Conservation (phyloP, 306 rosid genomes). For the Medicago lupulina region DNA sequence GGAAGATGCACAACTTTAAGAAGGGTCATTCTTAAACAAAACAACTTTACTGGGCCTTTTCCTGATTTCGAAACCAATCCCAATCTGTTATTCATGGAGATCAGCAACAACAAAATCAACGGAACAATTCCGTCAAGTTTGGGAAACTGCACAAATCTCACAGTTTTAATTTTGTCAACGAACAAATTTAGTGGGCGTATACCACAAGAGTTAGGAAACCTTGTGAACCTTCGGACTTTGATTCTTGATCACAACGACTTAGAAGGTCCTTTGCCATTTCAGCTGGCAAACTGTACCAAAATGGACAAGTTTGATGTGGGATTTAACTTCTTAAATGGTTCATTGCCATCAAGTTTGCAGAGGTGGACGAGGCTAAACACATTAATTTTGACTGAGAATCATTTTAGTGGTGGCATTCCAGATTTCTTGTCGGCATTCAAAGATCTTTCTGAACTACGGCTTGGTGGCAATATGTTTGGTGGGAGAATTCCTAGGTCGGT, state of each 20-base stretch:
- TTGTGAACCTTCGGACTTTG: slow-evolving; percentile 58
- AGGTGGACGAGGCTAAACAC: slow-evolving; percentile 63
- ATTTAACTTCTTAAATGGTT: slow-evolving; percentile 74
- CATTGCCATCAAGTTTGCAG: slow-evolving; percentile 59
- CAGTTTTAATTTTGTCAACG: slow-evolving; percentile 54
- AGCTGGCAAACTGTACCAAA: slow-evolving; percentile 62
- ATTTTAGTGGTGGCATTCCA: slow-evolving; percentile 68
- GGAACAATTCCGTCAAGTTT: slow-evolving; percentile 73
- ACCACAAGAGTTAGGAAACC: slow-evolving; percentile 71
- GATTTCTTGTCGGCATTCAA: slow-evolving; percentile 53
- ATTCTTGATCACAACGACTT: slow-evolving; percentile 64
- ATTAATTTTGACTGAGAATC: slow-evolving; percentile 67
- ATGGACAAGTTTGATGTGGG: slow-evolving; percentile 66
- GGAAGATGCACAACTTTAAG: slow-evolving; percentile 72
- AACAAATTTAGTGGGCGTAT: slow-evolving; percentile 63
- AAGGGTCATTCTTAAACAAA: slow-evolving; percentile 66
- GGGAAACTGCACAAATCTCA: slow-evolving; percentile 63
- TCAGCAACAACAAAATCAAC: slow-evolving; percentile 59
- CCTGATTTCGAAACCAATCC: slow-evolving; percentile 58
- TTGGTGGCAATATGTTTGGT: slow-evolving; percentile 78
- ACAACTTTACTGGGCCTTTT: slow-evolving; percentile 62
- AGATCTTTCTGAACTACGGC: slow-evolving; percentile 61
- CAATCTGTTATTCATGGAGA: slow-evolving; percentile 51
- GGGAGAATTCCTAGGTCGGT: slow-evolving; percentile 72
- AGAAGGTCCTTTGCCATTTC: slow-evolving; percentile 72